Base-by-base conservation (phyloP, 805 yeast species). In the Myxozyma neglecta region DNA sequence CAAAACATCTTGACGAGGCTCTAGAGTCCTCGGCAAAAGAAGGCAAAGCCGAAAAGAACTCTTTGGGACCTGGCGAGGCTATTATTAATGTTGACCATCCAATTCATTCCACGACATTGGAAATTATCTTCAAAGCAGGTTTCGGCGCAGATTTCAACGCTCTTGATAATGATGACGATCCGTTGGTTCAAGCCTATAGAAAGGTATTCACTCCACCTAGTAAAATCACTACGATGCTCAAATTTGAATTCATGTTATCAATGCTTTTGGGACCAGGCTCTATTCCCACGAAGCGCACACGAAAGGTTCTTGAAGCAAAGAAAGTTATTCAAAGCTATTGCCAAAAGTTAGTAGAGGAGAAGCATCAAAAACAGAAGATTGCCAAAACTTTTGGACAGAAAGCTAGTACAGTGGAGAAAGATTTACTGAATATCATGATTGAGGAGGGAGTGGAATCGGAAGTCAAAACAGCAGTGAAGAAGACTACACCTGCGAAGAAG, bases 41-140 rank as follows among this genome's bases (percentile, higher is more conserved):
- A 7, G 44, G n/a, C 9, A 46, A 16, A 5, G 35, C 40, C 6
- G 48, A 18, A 18, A 13, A 13, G 32, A 11, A 10, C 4, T 40
- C 24, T 16, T 32, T 48, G 13, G 51, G 37, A n/a, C 46, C 51
- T 0, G 62, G 43, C 10, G 61, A 45, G 32, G 42, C 49, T 7
- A 14, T 60, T 18, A 39, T 63, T 8, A 20, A 37, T 14, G 44
- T 63, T 32, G 59, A 53, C 14, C 53, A 53, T 14, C 51, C 46
- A 18, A n/a, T 60, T 18, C 58, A 52, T n/a, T 35, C 55, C 13
- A 60, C 62, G 24, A 60, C 67, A 8, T 57, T 63, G n/a, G 64
- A 63, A 32, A 43, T 57, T 32, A 63, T 63, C 16, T 56, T 60
- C 58, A 43, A 43, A 18, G 67, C 64, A 1, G 67, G 64, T 6